Conservation (phyloP, 1,284 basidiomycete genomes). For the Rhodotorula sp. region DNA sequence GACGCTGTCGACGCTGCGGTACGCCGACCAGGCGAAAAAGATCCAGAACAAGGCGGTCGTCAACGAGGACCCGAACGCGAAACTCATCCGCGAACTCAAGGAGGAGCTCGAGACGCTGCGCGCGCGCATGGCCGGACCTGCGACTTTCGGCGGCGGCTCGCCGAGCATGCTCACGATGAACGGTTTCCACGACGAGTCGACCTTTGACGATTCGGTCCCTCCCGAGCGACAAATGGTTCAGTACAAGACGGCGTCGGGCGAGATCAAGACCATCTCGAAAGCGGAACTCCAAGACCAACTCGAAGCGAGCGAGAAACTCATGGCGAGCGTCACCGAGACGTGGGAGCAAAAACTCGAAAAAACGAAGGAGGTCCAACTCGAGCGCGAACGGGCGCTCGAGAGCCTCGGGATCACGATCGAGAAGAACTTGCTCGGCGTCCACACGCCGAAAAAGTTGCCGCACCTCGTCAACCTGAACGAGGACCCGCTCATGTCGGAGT, state of each 20-base stretch:
- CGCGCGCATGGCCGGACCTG: slow-evolving; percentile 42
- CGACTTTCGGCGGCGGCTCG: background rate
- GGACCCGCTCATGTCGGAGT: slow-evolving; percentile 48
- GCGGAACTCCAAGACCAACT: slow-evolving; percentile 96
- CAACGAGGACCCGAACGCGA: slow-evolving; percentile 99
- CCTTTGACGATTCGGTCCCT: slow-evolving; percentile 83
- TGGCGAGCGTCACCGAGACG: slow-evolving; percentile 93
- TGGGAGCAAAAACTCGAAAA: slow-evolving; percentile 95
- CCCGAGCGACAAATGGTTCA: slow-evolving; percentile 94
- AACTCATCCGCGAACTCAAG: slow-evolving; percentile 95
- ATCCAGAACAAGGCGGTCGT: slow-evolving; percentile 99
- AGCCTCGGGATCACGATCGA: slow-evolving; percentile 97
- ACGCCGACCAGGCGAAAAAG: slow-evolving; percentile 60
- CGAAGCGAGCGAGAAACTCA: slow-evolving; percentile 93
- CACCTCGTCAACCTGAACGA: slow-evolving; percentile 81
- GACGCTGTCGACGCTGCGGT: slow-evolving; percentile 89
- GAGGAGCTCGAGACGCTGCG: slow-evolving; percentile 77
- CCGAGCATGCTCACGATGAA: slow-evolving; percentile 1
- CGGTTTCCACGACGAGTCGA: slow-evolving; percentile 59
- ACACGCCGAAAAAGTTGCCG: slow-evolving; percentile 99
- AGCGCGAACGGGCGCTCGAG: slow-evolving; percentile 94
- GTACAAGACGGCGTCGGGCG: slow-evolving; percentile 89
- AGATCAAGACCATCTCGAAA: slow-evolving; percentile 92
- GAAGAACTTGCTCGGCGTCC: slow-evolving; percentile 88
- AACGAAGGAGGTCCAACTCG: slow-evolving; percentile 92